Evolutionary conservation across 306 rosid genomes (phyloP), one percentile per base, ranked within the genome.

Genomic region (Lupinus albus): DNA sequence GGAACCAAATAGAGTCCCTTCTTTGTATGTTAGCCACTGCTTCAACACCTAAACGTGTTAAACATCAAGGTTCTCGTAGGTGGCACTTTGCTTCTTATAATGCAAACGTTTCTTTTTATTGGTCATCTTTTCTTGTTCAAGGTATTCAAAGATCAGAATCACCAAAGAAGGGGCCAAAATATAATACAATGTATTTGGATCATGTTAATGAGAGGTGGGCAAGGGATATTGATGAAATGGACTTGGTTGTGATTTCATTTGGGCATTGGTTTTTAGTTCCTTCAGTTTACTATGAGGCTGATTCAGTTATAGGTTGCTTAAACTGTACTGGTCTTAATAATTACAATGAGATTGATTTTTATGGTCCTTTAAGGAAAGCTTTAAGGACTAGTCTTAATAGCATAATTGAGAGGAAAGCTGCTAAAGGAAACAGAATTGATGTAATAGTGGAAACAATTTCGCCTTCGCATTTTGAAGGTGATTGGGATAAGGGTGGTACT

Each of bases 201-300:
- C 74, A 18, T 11, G 83, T 85, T 1, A 28, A 87, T 67, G 80
- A 82, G 60, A 85, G 35, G 70, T 90, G 97, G 97, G 87, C 80
- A 6, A 70, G 17, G 20, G 92, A 85, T 10, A 6, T 87, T 56
- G 77, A 73, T 48, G 21, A 54, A 20, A 62, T 90, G 36, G 81
- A 84, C 60, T 12, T 72, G 71, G 32, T 90, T 68, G 82, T 90
- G 6, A 14, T 87, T 5, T 90, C 97, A 5, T 61, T 81, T 18
- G 95, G 97, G 10, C 88, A 82, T 70, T 90, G 97, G 97, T 82
- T 84, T 55, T 50, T 79, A 8, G 71, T 76, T 64, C 97, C 97
- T 1, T 89, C 97, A 6, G 84, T 87, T 30, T 90, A 79, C 50
- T 77, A 35, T 54, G 97, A 87, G 12, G 83, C 76, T 10, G 84